Conservation (phyloP, 1,139 yeast species). For the Yamadazyma epiphylla region DNA sequence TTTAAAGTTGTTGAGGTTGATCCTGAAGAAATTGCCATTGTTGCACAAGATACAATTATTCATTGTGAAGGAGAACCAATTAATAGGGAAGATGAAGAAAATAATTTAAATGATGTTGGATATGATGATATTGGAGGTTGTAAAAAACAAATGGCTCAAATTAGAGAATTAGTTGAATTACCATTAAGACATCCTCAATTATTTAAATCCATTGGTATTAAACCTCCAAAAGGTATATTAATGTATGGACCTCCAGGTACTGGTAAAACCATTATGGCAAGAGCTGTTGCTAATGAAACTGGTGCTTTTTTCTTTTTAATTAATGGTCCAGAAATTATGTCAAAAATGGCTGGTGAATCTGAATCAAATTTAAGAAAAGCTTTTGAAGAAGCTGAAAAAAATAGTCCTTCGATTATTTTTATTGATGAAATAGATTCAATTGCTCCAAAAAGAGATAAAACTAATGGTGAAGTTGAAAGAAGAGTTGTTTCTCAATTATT, state of each 20-base stretch:
- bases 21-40: conserved; percentile 96
- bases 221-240: conserved; percentile 94
- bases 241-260: conserved; percentile 99
- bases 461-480: conserved; percentile 96
- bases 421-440: conserved; percentile 98
- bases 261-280: conserved; percentile 98
- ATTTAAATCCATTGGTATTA: conserved; percentile 94
- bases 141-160: conserved; percentile 98
- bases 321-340: conserved; percentile 99
- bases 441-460: conserved; percentile 99
- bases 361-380: conserved; percentile 97
- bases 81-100: conserved; percentile 98
- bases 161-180: conserved; percentile 93
- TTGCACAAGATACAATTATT: conserved; percentile 95
- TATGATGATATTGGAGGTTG: conserved; percentile 99
- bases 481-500: conserved; percentile 96
- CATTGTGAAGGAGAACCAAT: conserved; percentile 99
- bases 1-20: conserved; percentile 98
- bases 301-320: conserved; percentile 98
- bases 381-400: conserved; percentile 98
- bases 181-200: conserved; percentile 97
- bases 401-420: conserved; percentile 95
- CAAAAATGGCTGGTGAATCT: conserved; percentile 99
- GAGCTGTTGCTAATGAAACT: conserved; percentile 98
- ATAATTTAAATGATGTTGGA: conserved; percentile 92